phyloP scores from a whole-genome alignment of 1,284 basidiomycete genomes.

The Cerioporus squamosus region DNA sequence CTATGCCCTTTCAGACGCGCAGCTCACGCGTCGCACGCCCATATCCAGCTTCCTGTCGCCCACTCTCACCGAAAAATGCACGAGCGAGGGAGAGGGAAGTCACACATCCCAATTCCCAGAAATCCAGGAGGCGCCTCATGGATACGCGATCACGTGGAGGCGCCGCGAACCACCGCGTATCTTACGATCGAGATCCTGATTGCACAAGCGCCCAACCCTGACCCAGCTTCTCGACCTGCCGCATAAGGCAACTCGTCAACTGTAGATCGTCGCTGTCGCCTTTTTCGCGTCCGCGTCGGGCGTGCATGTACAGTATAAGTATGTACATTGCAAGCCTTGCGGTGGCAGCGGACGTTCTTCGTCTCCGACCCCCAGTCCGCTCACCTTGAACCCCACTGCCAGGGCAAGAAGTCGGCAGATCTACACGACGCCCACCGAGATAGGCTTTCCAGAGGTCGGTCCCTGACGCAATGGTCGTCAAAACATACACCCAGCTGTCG shows the following conservation, averaged over 20 bases:
- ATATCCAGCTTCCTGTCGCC: neutral
- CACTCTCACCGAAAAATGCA: slow-evolving; percentile 11
- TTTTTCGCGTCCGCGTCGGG: too few relatives aligned
- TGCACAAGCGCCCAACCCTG: neutral
- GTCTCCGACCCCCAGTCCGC: too few relatives aligned
- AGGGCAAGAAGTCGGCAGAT: neutral
- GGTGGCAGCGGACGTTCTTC: too few relatives aligned
- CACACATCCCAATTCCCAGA: neutral
- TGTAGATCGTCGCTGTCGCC: too few relatives aligned
- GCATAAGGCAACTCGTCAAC: too few relatives aligned
- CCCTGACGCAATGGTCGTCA: too few relatives aligned
- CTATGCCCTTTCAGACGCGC: neutral
- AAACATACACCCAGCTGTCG: too few relatives aligned
- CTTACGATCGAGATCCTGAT: slow-evolving; percentile 9
- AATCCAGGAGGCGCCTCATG: neutral
- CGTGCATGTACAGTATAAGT: too few relatives aligned
- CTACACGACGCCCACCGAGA: neutral
- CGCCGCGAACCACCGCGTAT: slow-evolving; percentile 17
- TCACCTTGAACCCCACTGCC: neutral
- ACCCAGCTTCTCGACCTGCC: too few relatives aligned
- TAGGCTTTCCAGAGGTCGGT: too few relatives aligned
- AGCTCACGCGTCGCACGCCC: neutral
- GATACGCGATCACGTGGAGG: slow-evolving; percentile 24
- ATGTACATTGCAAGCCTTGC: too few relatives aligned
- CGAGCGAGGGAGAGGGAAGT: neutral